Conservation (phyloP, 2,329 filamentous ascomycete genomes). For the Myriosclerotinia scirpicola region DNA sequence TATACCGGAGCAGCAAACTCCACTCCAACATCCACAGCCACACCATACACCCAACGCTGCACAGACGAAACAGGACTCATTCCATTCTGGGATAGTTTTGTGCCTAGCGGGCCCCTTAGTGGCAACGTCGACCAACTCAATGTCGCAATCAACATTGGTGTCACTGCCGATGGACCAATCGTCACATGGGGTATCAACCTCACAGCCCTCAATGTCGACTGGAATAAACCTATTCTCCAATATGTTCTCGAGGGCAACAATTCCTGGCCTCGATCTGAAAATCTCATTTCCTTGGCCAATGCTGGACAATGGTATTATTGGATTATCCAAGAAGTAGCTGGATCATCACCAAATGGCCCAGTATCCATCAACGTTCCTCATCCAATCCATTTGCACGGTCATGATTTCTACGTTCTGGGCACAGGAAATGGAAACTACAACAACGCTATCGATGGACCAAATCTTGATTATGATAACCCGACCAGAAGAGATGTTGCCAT, state of each 20-base stretch:
- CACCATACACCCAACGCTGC: constrained; percentile 21
- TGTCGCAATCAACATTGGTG: constrained; percentile 22
- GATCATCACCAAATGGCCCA: constrained; percentile 1
- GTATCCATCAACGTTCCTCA: constrained; percentile 37
- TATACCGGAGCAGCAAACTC: constrained; percentile 23
- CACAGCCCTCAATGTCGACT: constrained; percentile 42
- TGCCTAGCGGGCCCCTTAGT: constrained; percentile 14
- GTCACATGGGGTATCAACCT: constrained; percentile 25
- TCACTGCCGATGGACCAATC: constrained; percentile 20
- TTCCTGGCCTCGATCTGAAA: constrained; percentile 25
- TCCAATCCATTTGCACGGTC: constrained; percentile 49
- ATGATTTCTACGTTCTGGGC: constrained; percentile 46
- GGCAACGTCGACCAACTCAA: constrained; percentile 10
- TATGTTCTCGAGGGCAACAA: constrained; percentile 38
- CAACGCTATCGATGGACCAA: constrained; percentile 5
- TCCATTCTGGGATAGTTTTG: constrained; percentile 23
- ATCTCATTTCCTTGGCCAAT: constrained; percentile 26
- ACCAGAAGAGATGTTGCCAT: constrained; percentile 52
- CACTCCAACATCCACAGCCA: constrained; percentile 21
- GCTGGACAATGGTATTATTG: constrained; percentile 27
- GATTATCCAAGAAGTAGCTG: constrained; percentile 26
- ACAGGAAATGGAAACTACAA: constrained; percentile 29
- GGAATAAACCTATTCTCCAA: constrained; percentile 46
- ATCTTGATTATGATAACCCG: constrained; percentile 44
- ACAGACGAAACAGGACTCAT: constrained; percentile 22